These are phyloP conservation scores for Oenanthe javanica DNA, from an alignment of 140 eudicot genomes.

Conservation along the genomic window DNA sequence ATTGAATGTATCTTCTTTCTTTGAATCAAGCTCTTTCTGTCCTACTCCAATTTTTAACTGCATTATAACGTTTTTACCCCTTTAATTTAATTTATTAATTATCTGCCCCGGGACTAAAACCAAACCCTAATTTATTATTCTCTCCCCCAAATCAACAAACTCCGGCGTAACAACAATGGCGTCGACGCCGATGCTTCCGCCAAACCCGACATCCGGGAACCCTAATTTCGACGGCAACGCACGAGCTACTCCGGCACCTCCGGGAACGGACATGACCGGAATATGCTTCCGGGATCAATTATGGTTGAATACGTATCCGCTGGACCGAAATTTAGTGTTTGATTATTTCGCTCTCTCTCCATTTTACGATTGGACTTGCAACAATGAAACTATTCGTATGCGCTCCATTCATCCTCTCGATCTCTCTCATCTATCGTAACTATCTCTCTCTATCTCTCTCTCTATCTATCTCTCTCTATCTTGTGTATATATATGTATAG, in stretches of 20 bases:
- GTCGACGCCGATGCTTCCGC: slow-evolving; percentile 62
- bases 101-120: background rate
- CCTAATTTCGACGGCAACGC: slow-evolving; percentile 35
- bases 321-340: slow-evolving; percentile 75
- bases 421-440: slow-evolving; percentile 69
- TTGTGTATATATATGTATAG: background rate
- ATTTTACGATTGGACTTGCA: slow-evolving; percentile 78
- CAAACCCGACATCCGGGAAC: slow-evolving; percentile 32
- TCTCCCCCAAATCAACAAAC: background rate
- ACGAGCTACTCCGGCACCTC: slow-evolving; percentile 47
- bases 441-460: background rate
- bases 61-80: no score
- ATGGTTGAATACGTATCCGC: slow-evolving; percentile 79
- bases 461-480: background rate
- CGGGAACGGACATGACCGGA: slow-evolving; percentile 96
- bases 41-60: no score
- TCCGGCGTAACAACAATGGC: slow-evolving; percentile 28
- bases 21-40: no score
- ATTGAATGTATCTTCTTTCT: no score
- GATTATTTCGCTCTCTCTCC: slow-evolving; percentile 28
- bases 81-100: no score
- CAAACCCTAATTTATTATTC: background rate
- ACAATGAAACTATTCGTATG: slow-evolving; percentile 68
- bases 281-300: slow-evolving; percentile 81
- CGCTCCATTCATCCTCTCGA: slow-evolving; percentile 92